A percentile compares a stretch with the other conserved stretches of the same genome.
These are phyloP conservation scores for Arxiozyma slooffiae DNA, from an alignment of 1,139 yeast genomes.

Conservation along the genomic window DNA sequence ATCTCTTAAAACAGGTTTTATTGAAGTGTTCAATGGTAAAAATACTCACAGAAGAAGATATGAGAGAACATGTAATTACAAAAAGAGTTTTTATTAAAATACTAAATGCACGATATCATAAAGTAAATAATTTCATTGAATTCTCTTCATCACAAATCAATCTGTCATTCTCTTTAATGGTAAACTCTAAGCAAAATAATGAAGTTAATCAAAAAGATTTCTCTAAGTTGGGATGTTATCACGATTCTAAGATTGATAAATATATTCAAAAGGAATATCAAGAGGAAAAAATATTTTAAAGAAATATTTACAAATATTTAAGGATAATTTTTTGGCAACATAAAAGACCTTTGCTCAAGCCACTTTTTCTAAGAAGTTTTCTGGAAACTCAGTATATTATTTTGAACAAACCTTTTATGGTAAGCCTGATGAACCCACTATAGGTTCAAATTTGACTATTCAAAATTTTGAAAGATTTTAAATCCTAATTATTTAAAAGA, in stretches of 20 bases:
- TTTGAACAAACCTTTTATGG: constrained; percentile 13
- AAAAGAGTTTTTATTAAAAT: constrained; percentile 32
- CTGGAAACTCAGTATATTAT: neutral
- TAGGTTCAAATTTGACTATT: constrained; percentile 27
- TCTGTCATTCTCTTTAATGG: constrained; percentile 31
- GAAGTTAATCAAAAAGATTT: constrained; percentile 9
- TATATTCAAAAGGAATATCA: constrained; percentile 26
- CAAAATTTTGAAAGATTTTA: constrained; percentile 35
- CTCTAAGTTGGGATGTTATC: constrained; percentile 14
- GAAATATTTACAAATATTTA: constrained; percentile 27
- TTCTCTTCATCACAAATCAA: constrained; percentile 35
- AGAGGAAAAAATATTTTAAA: constrained; percentile 17
- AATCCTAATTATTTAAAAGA: constrained; percentile 47
- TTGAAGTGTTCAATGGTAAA: constrained; percentile 28
- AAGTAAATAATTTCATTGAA: constrained; percentile 33
- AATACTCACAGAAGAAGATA: constrained; percentile 22
- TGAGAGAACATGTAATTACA: constrained; percentile 26
- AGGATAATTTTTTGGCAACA: constrained; percentile 19
- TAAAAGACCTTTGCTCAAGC: constrained; percentile 5
- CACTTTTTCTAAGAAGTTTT: constrained; percentile 1
- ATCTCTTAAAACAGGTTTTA: constrained; percentile 32
- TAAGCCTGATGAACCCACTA: constrained; percentile 10
- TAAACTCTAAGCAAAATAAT: constrained; percentile 28
- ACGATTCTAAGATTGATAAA: constrained; percentile 22
- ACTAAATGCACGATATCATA: constrained; percentile 30